Evolutionary conservation across 1,284 basidiomycete genomes (phyloP).

Genomic region (Trichosporon faecale): DNA sequence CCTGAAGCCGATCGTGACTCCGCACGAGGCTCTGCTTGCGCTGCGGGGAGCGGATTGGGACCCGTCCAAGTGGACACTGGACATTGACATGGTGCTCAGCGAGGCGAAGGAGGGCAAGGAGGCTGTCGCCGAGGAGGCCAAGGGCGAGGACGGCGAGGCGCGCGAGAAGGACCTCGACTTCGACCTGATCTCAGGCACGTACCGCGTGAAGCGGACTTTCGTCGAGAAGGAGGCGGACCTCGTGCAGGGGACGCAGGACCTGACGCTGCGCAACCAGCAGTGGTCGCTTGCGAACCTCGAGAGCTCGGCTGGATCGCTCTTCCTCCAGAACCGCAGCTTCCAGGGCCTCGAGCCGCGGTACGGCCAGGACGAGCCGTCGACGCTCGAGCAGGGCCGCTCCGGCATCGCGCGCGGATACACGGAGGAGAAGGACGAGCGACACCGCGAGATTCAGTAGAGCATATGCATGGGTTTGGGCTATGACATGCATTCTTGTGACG

Average conservation of each 20-base stretch:
- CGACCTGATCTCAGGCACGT: slow-evolving; percentile 81
- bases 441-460: background rate
- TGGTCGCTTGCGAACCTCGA: slow-evolving; percentile 58
- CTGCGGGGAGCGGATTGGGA: slow-evolving; percentile 66
- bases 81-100: slow-evolving; percentile 40
- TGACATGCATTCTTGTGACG: background rate
- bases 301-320: slow-evolving; percentile 64
- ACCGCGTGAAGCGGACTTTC: slow-evolving; percentile 60
- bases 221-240: slow-evolving; percentile 2
- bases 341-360: slow-evolving; percentile 76
- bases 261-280: slow-evolving; percentile 66
- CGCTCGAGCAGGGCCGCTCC: slow-evolving; percentile 80
- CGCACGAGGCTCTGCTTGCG: slow-evolving; percentile 85
- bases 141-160: slow-evolving; percentile 27
- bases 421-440: slow-evolving; percentile 43
- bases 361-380: slow-evolving; percentile 74
- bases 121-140: slow-evolving; percentile 14
- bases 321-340: slow-evolving; percentile 61
- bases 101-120: slow-evolving; percentile 24
- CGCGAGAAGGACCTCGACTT: slow-evolving; percentile 68
- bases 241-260: slow-evolving; percentile 24
- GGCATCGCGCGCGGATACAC: slow-evolving; percentile 86
- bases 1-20: slow-evolving; percentile 84
- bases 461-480: background rate
- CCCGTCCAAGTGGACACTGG: slow-evolving; percentile 60